These are phyloP conservation scores for Cyanidiococcus yangmingshanensis DNA, from an alignment of 23 red algal genomes.

Conservation along the genomic window DNA sequence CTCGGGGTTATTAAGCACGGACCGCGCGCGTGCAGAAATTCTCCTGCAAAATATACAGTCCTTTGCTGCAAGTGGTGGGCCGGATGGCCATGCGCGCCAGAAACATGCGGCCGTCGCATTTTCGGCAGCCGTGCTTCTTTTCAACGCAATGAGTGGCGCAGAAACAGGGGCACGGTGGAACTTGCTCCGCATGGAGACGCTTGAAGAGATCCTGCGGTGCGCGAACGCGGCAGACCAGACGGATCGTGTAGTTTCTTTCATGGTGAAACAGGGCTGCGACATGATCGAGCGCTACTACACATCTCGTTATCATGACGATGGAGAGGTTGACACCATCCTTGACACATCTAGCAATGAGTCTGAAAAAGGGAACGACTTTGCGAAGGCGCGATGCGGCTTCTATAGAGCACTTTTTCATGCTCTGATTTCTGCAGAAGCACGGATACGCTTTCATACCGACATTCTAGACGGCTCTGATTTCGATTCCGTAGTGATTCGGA, in stretches of 20 bases:
- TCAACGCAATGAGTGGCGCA: not conserved
- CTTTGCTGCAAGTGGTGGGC: constrained; percentile 2
- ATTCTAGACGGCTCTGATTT: not conserved
- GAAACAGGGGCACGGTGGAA: not conserved
- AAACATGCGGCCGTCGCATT: not conserved
- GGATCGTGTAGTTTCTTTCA: not conserved
- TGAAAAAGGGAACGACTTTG: not conserved
- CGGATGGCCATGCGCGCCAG: not conserved
- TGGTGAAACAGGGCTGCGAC: not conserved
- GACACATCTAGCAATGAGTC: not conserved
- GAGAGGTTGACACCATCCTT: not conserved
- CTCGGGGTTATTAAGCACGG: not conserved
- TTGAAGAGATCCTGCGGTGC: constrained; percentile 10
- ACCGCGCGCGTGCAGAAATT: not conserved
- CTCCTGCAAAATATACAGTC: not conserved
- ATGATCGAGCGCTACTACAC: constrained; percentile 12
- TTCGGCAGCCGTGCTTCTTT: not conserved
- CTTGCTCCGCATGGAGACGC: not conserved
- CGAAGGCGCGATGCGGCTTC: not conserved
- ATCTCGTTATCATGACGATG: not conserved
- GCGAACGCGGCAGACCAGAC: not conserved
- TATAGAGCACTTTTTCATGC: not conserved
- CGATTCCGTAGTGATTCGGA: not conserved
- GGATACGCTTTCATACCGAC: not conserved
- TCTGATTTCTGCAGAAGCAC: not conserved